Percentiles rank a stretch among this genome's conserved stretches.
Evolutionary conservation across 768 basidiomycete species (phyloP).

Genomic region (Tricholoma bakamatsutake): DNA sequence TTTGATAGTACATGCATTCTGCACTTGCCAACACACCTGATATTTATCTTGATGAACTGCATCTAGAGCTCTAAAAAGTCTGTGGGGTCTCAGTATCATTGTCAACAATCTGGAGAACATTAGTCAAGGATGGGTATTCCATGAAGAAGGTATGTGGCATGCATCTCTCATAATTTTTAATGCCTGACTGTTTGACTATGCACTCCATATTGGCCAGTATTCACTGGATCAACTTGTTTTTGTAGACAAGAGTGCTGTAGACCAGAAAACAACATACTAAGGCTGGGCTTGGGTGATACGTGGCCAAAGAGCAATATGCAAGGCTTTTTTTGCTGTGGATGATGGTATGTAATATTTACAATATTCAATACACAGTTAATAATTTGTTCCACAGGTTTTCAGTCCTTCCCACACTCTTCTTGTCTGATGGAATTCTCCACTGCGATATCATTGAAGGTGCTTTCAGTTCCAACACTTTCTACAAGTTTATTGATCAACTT

Average conservation of each 20-base stretch:
- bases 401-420: slow-evolving; percentile 4
- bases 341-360: not conserved
- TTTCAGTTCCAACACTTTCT: slow-evolving; percentile 2
- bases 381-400: not conserved
- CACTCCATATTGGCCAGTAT: slow-evolving; percentile 1
- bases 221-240: slow-evolving; percentile 18
- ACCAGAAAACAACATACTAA: slow-evolving; percentile 16
- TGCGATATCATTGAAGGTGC: slow-evolving; percentile 5
- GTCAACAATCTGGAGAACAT: slow-evolving; percentile 9
- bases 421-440: slow-evolving; percentile 4
- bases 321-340: not conserved
- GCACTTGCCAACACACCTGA: not conserved
- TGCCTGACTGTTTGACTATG: not conserved
- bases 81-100: slow-evolving; percentile 5
- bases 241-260: slow-evolving; percentile 25
- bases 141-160: slow-evolving; percentile 10
- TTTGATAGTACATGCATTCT: not conserved
- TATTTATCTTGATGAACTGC: slow-evolving; percentile 11
- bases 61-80: slow-evolving; percentile 1
- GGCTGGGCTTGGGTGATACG: slow-evolving; percentile 20
- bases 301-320: slow-evolving; percentile 9
- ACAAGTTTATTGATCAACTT: not conserved
- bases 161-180: not conserved
- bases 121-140: slow-evolving; percentile 4
- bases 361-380: not conserved